Conservation (phyloP, 2,329 filamentous ascomycete genomes). For the Xylaria sp. region DNA sequence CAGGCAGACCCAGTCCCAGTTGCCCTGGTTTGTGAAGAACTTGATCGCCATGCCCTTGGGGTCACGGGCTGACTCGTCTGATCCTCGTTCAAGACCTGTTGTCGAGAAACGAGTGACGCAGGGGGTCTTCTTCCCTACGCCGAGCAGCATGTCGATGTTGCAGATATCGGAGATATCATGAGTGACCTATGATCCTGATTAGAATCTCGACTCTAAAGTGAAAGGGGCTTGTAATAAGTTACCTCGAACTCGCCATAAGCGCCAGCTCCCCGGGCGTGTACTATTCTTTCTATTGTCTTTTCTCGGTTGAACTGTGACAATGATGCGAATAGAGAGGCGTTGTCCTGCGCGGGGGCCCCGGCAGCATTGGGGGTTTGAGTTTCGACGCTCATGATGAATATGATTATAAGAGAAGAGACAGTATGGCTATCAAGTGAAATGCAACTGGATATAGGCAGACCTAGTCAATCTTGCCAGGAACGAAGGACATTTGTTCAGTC, state of each 20-base stretch:
- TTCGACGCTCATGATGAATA: not conserved
- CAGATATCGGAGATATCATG: slow-evolving; percentile 45
- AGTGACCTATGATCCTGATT: slow-evolving; percentile 16
- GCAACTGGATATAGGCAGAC: not conserved
- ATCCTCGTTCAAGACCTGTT: slow-evolving; percentile 64
- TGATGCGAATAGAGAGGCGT: slow-evolving; percentile 21
- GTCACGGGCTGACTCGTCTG: slow-evolving; percentile 43
- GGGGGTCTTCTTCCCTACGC: slow-evolving; percentile 63
- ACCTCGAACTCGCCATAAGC: slow-evolving; percentile 32
- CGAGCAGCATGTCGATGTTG: slow-evolving; percentile 42
- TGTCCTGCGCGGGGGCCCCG: not conserved
- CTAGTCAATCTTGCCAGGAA: not conserved
- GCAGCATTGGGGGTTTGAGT: not conserved
- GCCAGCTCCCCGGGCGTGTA: slow-evolving; percentile 17
- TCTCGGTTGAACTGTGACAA: slow-evolving; percentile 25
- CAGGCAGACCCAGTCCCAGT: slow-evolving; percentile 66
- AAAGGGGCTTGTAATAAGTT: slow-evolving; percentile 13
- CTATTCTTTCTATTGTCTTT: slow-evolving; percentile 19
- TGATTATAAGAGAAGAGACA: not conserved
- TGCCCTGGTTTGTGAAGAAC: slow-evolving; percentile 66
- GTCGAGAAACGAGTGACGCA: slow-evolving; percentile 66
- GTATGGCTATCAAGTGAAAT: not conserved
- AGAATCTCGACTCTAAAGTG: too few species aligned
- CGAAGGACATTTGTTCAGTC: not conserved
- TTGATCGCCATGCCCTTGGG: slow-evolving; percentile 65